phyloP scores from a whole-genome alignment of 2,329 filamentous ascomycete species.

The Scedosporium aurantiacum region DNA sequence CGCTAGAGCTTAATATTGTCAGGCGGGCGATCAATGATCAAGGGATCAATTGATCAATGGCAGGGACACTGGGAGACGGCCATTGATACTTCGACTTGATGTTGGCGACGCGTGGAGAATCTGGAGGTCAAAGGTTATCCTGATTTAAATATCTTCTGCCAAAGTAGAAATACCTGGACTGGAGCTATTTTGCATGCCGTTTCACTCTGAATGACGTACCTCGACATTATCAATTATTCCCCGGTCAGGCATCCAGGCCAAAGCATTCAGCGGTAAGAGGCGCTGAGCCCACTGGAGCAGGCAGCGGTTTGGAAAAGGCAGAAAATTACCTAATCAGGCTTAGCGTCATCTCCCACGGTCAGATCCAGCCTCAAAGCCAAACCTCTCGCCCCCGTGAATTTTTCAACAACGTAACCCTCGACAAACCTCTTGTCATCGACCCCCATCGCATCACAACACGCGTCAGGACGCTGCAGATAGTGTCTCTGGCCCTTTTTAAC shows the following conservation, averaged over 20 bases:
- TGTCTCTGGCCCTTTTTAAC: slow-evolving; percentile 14
- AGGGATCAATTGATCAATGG: no score
- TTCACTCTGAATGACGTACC: neutral
- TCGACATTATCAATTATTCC: neutral
- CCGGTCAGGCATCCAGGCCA: neutral
- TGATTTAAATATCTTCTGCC: no score
- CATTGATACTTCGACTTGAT: no score
- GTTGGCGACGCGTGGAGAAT: no score
- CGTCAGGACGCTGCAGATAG: slow-evolving; percentile 37
- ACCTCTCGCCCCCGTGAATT: slow-evolving; percentile 11
- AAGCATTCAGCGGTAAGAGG: neutral
- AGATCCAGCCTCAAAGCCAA: slow-evolving; percentile 9
- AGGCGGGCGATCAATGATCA: no score
- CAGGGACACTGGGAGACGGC: no score
- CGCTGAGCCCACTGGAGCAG: neutral
- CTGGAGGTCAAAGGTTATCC: no score
- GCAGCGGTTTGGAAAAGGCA: neutral
- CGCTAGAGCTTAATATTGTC: no score
- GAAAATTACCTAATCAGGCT: slow-evolving; percentile 3
- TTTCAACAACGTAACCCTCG: slow-evolving; percentile 11
- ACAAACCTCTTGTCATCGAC: slow-evolving; percentile 8
- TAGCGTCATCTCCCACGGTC: slow-evolving; percentile 4
- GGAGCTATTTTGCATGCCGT: no score
- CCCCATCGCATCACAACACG: slow-evolving; percentile 37
- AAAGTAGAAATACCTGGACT: no score